Evolutionary conservation across 495 filamentous ascomycete genomes (phyloP), one percentile per base, ranked within the genome.

Genomic region (Aspergillus diversus): DNA sequence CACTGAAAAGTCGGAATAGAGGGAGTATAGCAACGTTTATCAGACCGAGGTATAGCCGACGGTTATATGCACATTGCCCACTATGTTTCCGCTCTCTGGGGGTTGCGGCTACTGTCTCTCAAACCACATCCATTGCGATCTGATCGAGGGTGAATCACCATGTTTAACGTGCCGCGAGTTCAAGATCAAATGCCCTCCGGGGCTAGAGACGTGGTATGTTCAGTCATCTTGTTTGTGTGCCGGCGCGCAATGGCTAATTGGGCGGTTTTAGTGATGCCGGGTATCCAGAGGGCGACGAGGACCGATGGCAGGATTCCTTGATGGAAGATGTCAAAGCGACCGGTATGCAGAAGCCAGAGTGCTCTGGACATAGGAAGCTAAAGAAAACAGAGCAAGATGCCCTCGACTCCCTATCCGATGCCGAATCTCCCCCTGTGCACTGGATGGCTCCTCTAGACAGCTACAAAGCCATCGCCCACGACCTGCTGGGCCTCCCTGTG

Each of bases 51-150:
- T 17, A 7, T 12, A 5, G 46, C 13, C 39, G 16, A n/a, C 46
- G 46, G 46, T 49, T 49, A 55, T 55, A 54, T 15, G 12, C 32
- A 6, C 21, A 27, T 21, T 32, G 7, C 32, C 9, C n/a, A 55
- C 31, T 27, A 60, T 60, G 57, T 37, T 34, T 33, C 21, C 57
- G 16, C 46, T 60, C 31, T 60, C 57, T 6, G 47, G 47, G 11
- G 46, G 33, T 21, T 60, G 57, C 33, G 57, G 57, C n/a, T 60
- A 49, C 57, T 60, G 57, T 60, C 57, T 60, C 7, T 60, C 57
- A 15, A 32, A 51, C n/a, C 43, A 60, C 46, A 60, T 60, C 46
- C n/a, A 50, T 16, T 60, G 57, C 15, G 57, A 60, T 17, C 15
- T 50, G 12, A 7, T 51, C 15, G 57, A 17, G 12, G 57, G 16